These are phyloP conservation scores for Coemansia javaensis DNA, from an alignment of 192 early-diverging fungal genomes.

Conservation along the genomic window DNA sequence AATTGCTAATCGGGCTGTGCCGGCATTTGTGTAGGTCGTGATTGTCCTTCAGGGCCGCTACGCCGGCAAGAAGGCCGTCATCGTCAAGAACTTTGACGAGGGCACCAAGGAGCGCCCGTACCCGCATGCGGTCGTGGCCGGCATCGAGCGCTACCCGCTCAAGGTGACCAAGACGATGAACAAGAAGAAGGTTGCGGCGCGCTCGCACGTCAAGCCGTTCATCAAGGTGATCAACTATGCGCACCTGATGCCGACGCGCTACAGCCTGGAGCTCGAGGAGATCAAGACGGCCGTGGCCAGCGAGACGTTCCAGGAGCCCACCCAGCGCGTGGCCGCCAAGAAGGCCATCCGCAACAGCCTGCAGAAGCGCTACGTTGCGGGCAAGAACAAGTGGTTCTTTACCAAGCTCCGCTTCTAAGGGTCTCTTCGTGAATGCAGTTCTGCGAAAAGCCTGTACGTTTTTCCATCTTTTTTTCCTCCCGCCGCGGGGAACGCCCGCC, in stretches of 20 bases:
- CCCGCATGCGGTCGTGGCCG: constrained; percentile 97
- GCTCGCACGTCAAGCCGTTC: constrained; percentile 98
- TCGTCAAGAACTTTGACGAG: constrained; percentile 94
- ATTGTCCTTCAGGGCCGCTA: constrained; percentile 96
- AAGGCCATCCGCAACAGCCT: constrained; percentile 95
- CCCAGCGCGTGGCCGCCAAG: constrained; percentile 84
- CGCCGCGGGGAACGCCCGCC: too few relatives aligned
- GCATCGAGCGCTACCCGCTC: constrained; percentile 93
- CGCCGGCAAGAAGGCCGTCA: constrained; percentile 99
- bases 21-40: constrained; percentile 67
- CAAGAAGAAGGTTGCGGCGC: constrained; percentile 91
- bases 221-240: constrained; percentile 99
- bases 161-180: constrained; percentile 97
- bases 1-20: background rate
- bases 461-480: too few relatives aligned
- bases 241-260: constrained; percentile 99
- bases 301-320: constrained; percentile 92
- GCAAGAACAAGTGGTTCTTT: constrained; percentile 99
- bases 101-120: constrained; percentile 95
- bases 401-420: constrained; percentile 97
- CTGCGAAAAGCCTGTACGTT: too few relatives aligned
- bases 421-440: background rate
- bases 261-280: constrained; percentile 92
- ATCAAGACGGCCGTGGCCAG: constrained; percentile 81
- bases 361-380: constrained; percentile 94